Base-by-base conservation (phyloP, 208 protist genomes). In the Phytomonas serpens region DNA sequence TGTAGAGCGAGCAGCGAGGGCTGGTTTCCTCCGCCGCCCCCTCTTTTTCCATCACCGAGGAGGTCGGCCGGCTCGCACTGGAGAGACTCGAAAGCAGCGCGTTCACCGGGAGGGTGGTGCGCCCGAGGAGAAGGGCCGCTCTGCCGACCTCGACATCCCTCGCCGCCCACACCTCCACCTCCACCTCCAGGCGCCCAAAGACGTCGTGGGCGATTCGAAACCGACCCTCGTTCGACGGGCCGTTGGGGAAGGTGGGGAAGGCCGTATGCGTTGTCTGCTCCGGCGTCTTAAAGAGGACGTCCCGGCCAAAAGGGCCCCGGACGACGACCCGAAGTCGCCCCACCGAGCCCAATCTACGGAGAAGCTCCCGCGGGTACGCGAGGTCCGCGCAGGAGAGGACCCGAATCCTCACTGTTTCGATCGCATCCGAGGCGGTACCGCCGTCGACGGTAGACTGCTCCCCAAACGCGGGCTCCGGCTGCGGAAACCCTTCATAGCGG, bases 21-120 rank as follows among this genome's bases (percentile, higher is more conserved):
- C 23, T 14, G 27, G 30, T 11, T 27, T 42, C n/a, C 40, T 4
- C 30, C 5, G 37, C 14, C 13, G 34, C 38, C n/a, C n/a, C n/a
- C n/a, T n/a, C n/a, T n/a, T n/a, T n/a, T n/a, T n/a, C n/a, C n/a
- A n/a, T n/a, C n/a, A n/a, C n/a, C n/a, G 19, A 27, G 23, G n/a
- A 14, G 14, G 61, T 10, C 32, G 31, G 62, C 27, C n/a, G 36
- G 34, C 72, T 57, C 47, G n/a, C 69, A 63, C 27, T 57, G 3
- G 47, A 16, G 23, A 6, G 4, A 27, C 27, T 57, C 16, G 72
- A 63, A 34, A 88, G 69, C 23, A 88, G 61, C 1, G 75, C 64
- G 16, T 63, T 77, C 27, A 83, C 63, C 30, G 80, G 67, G 6
- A 88, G 31, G 67, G 64, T 74, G n/a, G 77, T 74, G 13, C 68